These are phyloP conservation scores for Mycosphaerelloides madeirae DNA, from an alignment of 2,329 filamentous ascomycete species.

Conservation along the genomic window DNA sequence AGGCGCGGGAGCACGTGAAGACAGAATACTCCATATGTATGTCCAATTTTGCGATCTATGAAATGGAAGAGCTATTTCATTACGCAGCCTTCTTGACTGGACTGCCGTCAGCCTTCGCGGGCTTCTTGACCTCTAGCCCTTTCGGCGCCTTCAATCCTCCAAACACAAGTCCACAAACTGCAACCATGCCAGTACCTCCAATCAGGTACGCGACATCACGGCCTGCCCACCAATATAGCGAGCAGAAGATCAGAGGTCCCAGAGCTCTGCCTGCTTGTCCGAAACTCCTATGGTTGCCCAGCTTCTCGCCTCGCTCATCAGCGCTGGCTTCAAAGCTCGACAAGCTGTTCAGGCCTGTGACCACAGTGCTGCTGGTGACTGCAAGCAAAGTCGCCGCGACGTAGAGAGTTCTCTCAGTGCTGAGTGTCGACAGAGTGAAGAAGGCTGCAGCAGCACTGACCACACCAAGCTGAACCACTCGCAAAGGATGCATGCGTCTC, in stretches of 20 bases:
- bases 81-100: slow-evolving; percentile 15
- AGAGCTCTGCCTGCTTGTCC: slow-evolving; percentile 84
- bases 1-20: slow-evolving; percentile 1
- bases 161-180: slow-evolving; percentile 67
- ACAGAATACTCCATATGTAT: not conserved
- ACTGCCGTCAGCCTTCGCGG: slow-evolving; percentile 14
- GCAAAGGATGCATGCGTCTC: slow-evolving; percentile 73
- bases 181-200: slow-evolving; percentile 74
- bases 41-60: not conserved
- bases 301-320: slow-evolving; percentile 75
- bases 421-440: slow-evolving; percentile 67
- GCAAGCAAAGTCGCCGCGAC: slow-evolving; percentile 77
- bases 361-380: slow-evolving; percentile 87
- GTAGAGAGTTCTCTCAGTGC: slow-evolving; percentile 68
- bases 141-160: slow-evolving; percentile 63
- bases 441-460: slow-evolving; percentile 74
- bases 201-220: slow-evolving; percentile 77
- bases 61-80: not conserved
- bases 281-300: slow-evolving; percentile 74
- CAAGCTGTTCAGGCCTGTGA: slow-evolving; percentile 86
- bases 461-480: slow-evolving; percentile 75
- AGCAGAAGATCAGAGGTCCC: slow-evolving; percentile 86
- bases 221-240: slow-evolving; percentile 97
- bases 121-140: slow-evolving; percentile 18
- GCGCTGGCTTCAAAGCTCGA: slow-evolving; percentile 83